phyloP scores from a whole-genome alignment of 306 rosid genomes.

The Begonia fuchsioides region DNA sequence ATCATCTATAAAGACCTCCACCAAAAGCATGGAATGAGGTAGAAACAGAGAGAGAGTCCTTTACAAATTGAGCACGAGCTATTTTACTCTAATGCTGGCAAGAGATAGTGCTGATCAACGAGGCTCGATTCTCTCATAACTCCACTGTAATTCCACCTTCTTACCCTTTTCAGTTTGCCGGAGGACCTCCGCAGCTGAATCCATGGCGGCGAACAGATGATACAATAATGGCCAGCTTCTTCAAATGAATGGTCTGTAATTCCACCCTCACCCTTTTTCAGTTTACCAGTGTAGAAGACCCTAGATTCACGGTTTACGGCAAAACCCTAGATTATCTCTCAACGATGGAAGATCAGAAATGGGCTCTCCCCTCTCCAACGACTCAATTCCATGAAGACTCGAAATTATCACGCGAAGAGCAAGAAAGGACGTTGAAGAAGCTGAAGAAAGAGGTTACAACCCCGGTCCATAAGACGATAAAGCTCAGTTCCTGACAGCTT shows the following conservation, averaged over 20 bases:
- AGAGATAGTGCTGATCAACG: too few species aligned
- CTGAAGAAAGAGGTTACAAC: conserved; percentile 41
- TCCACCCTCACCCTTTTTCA: too few species aligned
- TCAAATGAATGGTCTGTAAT: too few species aligned
- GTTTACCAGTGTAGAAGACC: too few species aligned
- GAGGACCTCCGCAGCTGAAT: conserved; percentile 14
- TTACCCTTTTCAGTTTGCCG: conserved; percentile 22
- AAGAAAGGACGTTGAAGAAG: conserved; percentile 28
- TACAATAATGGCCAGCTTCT: conserved; percentile 14
- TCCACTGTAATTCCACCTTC: too few species aligned
- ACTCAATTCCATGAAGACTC: conserved; percentile 10
- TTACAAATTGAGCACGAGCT: too few species aligned
- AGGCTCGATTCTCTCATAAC: too few species aligned
- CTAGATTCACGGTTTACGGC: not conserved
- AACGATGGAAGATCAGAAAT: conserved; percentile 11
- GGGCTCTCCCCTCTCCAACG: too few species aligned
- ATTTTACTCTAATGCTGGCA: too few species aligned
- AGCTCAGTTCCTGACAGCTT: not conserved
- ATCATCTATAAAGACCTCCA: not conserved
- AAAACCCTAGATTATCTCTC: conserved; percentile 4
- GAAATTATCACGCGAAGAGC: conserved; percentile 18
- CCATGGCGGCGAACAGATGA: conserved; percentile 11
- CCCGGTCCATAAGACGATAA: conserved; percentile 23
- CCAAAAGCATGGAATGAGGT: too few species aligned
- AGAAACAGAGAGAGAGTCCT: too few species aligned